Base-by-base conservation (phyloP, 306 rosid species). In the Luffa aegyptiaca region DNA sequence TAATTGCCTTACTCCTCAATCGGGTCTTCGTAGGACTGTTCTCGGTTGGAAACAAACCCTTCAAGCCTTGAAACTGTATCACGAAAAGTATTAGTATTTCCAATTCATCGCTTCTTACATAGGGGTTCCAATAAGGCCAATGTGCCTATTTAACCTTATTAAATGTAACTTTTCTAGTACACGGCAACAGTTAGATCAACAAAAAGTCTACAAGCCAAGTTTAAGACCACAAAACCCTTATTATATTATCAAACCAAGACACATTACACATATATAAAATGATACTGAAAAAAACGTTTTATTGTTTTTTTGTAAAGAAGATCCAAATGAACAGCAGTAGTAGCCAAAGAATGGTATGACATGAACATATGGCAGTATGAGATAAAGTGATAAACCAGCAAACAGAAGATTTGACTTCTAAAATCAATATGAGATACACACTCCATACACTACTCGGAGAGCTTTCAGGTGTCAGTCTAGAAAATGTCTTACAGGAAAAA, bases 41-140 rank as follows among this genome's bases (percentile, higher is more conserved):
- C 98, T 88, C 96, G 87, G 91, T 94, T 94, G 77, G 97, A 94
- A 86, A 94, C 96, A 92, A 94, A 94, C 55, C 98, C 98, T 90
- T 94, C 98, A 84, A 94, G 98, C 93, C 92, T 90, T 85, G 90
- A 92, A 86, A 94, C 98, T 94, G 94, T 78, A 88, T 51, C 80
- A 84, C 63, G 78, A 75, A 42, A 80, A 73, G 79, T 79, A 52
- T 82, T 80, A 88, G 79, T 56, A 82, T 61, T 78, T 69, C 86
- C 21, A 66, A 78, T 71, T 85, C 71, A 68, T 57, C 65, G 7
- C 9, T 33, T 56, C 53, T 31, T 26, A 75, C 44, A 20, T 52
- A 2, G 37, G 11, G 36, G 78, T 63, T 58, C 59, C 64, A 21
- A 56, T 8, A 8, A 74, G 56, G 49, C 76, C 20, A 59, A 21